Conservation (phyloP, 2,329 filamentous ascomycete species). For the Capronia americana region DNA sequence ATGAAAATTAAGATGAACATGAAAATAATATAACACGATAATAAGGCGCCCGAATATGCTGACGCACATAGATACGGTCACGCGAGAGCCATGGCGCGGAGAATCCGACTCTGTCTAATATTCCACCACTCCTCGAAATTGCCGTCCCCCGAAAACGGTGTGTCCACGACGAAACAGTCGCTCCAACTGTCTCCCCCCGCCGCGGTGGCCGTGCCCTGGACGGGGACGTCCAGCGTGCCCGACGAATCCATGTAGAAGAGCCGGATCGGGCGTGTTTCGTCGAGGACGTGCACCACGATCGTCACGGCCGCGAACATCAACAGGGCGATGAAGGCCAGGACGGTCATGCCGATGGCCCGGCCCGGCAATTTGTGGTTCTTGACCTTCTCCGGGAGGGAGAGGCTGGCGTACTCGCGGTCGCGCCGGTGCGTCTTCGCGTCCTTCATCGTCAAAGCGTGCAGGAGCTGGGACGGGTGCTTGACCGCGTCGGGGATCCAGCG, state of each 20-base stretch:
- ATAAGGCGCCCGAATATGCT: neutral
- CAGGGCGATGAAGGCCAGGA: constrained; percentile 24
- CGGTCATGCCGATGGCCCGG: constrained; percentile 25
- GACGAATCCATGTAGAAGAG: constrained; percentile 28
- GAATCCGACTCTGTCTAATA: constrained; percentile 17
- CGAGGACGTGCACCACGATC: constrained; percentile 28
- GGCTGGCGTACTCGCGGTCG: constrained; percentile 3
- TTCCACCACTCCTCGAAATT: constrained; percentile 22
- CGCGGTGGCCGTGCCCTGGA: constrained; percentile 4
- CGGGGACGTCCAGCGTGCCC: constrained; percentile 5
- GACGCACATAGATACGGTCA: neutral
- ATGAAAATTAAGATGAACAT: too few relatives aligned
- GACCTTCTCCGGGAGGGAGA: neutral
- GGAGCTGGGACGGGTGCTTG: constrained; percentile 14
- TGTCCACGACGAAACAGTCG: constrained; percentile 29
- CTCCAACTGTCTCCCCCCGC: constrained; percentile 20
- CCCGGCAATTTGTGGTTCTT: constrained; percentile 19
- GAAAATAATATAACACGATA: too few relatives aligned
- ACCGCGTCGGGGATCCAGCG: constrained; percentile 22
- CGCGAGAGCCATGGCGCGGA: constrained; percentile 22
- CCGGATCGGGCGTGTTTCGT: constrained; percentile 21
- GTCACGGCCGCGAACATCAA: constrained; percentile 26
- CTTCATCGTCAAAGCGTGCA: constrained; percentile 15
- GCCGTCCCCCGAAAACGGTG: constrained; percentile 18
- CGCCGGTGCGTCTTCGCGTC: neutral